A percentile compares a stretch with the other conserved stretches of the same genome.
Conservation (phyloP, 106 monocot genomes). For the Posidonia australis region DNA sequence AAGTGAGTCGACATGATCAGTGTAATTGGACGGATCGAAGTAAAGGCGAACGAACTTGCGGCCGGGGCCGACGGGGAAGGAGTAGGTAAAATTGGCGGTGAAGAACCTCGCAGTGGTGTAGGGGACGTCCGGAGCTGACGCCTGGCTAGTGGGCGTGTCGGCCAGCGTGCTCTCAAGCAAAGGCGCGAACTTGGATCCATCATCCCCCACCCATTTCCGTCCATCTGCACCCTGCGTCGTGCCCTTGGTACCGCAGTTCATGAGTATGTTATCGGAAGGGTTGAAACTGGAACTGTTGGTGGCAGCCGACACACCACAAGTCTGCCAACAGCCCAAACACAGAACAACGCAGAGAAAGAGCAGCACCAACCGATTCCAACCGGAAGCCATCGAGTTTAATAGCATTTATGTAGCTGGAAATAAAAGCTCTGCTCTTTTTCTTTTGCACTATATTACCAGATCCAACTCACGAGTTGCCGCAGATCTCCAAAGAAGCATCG, state of each 20-base stretch:
- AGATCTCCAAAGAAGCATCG: no score
- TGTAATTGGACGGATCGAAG: constrained; percentile 51
- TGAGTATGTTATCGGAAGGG: constrained; percentile 7
- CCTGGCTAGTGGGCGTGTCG: not conserved
- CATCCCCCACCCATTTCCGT: constrained; percentile 10
- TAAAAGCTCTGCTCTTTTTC: no score
- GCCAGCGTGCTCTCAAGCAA: not conserved
- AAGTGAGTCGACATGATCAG: constrained; percentile 17
- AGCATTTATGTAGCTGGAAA: no score
- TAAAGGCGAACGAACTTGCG: constrained; percentile 63
- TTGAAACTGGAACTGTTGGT: constrained; percentile 5
- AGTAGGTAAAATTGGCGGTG: constrained; percentile 60
- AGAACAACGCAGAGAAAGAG: no score
- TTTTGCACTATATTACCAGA: no score
- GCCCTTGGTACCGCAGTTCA: constrained; percentile 1
- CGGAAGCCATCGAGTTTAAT: not conserved
- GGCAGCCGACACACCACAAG: no score
- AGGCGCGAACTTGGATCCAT: constrained; percentile 9
- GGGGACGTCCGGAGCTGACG: not conserved
- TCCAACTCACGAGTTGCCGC: no score
- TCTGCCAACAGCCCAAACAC: no score
- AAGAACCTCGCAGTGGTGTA: constrained; percentile 29
- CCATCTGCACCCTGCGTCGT: not conserved
- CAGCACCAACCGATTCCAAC: not conserved
- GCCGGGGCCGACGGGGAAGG: constrained; percentile 44